These are phyloP conservation scores for Fusarium agapanthi DNA, from an alignment of 2,329 filamentous ascomycete species.

Conservation along the genomic window DNA sequence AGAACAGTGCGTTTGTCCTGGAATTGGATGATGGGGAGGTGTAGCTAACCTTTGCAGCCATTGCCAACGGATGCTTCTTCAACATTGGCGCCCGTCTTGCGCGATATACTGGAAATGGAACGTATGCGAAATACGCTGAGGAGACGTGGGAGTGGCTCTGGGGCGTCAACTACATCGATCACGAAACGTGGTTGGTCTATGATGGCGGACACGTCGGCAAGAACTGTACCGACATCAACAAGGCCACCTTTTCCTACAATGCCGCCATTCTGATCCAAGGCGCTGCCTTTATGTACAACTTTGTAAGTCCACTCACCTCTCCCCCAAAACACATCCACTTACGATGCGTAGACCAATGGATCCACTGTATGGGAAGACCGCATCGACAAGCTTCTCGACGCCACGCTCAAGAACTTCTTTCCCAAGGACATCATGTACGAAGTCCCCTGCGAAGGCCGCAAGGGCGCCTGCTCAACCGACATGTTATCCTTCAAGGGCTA, in stretches of 20 bases:
- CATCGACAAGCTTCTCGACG: conserved; percentile 63
- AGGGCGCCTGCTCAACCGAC: conserved; percentile 71
- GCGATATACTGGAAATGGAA: conserved; percentile 72
- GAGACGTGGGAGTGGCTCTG: conserved; percentile 70
- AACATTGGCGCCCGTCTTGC: conserved; percentile 75
- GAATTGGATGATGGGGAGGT: neutral
- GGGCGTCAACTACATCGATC: conserved; percentile 65
- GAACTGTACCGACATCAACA: conserved; percentile 69
- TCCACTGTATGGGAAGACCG: conserved; percentile 63
- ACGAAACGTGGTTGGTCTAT: conserved; percentile 67
- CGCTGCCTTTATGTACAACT: conserved; percentile 74
- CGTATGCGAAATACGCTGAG: conserved; percentile 70
- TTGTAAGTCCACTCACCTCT: conserved; percentile 47
- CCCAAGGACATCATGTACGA: conserved; percentile 70
- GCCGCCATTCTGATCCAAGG: conserved; percentile 70
- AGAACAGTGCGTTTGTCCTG: conserved; percentile 59
- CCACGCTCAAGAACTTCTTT: conserved; percentile 62
- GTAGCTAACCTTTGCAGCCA: conserved; percentile 49
- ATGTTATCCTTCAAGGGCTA: conserved; percentile 79
- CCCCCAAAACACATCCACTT: rapidly evolving
- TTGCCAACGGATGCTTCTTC: conserved; percentile 71
- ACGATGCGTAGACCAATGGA: conserved; percentile 57
- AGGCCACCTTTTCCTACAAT: conserved; percentile 73
- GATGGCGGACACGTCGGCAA: conserved; percentile 67
- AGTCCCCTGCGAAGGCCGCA: conserved; percentile 67